Percentiles rank a stretch among this genome's conserved stretches.
phyloP scores from a whole-genome alignment of 768 basidiomycete species.

The Leucosporidium scottii region DNA sequence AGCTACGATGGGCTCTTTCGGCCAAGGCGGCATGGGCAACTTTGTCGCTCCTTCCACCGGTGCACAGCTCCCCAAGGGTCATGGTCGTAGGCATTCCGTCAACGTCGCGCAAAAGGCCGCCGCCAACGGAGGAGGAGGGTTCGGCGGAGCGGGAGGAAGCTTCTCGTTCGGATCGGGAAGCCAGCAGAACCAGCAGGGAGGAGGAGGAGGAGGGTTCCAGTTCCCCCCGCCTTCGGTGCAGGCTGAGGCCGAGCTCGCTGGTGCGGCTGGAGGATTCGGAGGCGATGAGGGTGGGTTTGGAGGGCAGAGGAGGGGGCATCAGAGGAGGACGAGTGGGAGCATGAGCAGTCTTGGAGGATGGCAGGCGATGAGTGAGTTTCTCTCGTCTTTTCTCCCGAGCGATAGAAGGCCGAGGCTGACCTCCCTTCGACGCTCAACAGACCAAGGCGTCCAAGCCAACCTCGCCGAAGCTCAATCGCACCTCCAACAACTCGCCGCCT shows the following conservation, averaged over 20 bases:
- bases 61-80: constrained; percentile 46
- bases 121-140: constrained; percentile 19
- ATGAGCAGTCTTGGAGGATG: constrained; percentile 66
- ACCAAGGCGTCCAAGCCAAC: constrained; percentile 50
- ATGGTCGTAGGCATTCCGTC: constrained; percentile 82
- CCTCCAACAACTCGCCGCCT: constrained; percentile 88
- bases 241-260: not conserved
- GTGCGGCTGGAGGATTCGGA: constrained; percentile 48
- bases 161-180: constrained; percentile 6
- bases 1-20: constrained; percentile 3
- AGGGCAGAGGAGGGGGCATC: constrained; percentile 32
- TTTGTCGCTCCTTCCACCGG: constrained; percentile 21
- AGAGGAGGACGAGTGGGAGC: constrained; percentile 54
- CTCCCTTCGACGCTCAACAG: constrained; percentile 5
- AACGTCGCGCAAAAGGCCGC: constrained; percentile 60
- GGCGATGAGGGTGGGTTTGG: constrained; percentile 64
- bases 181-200: not conserved
- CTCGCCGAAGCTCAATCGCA: constrained; percentile 96
- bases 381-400: not conserved
- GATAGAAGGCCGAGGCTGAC: not conserved
- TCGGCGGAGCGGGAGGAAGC: not conserved
- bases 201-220: constrained; percentile 16
- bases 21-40: constrained; percentile 2
- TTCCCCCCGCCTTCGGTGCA: constrained; percentile 19
- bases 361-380: constrained; percentile 76